Percentiles rank a stretch among this genome's conserved stretches.
Evolutionary conservation across 495 filamentous ascomycete species (phyloP).

Genomic region (Diplogelasinospora grovesii): DNA sequence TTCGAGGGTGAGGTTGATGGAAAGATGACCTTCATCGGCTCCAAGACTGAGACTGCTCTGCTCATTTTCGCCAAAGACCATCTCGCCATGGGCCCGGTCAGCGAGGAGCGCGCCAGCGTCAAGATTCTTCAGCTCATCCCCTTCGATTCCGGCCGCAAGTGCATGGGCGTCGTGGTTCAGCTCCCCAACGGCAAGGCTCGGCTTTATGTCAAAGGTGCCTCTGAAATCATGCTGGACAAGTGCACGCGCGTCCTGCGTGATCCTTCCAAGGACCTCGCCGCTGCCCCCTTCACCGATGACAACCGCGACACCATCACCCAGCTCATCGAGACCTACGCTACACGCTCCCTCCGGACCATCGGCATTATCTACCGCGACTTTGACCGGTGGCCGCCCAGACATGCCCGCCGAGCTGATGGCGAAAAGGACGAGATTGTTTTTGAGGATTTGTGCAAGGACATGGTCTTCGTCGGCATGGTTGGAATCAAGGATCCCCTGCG

Average conservation of each 20-base stretch:
- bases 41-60: slow-evolving; percentile 85
- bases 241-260: slow-evolving; percentile 67
- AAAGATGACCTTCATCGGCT: slow-evolving; percentile 68
- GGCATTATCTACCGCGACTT: slow-evolving; percentile 84
- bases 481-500: slow-evolving; percentile 88
- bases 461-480: slow-evolving; percentile 72
- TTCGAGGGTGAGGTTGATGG: slow-evolving; percentile 78
- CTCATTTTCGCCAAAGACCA: slow-evolving; percentile 67
- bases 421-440: slow-evolving; percentile 67
- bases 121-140: slow-evolving; percentile 68
- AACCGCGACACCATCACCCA: slow-evolving; percentile 53
- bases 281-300: slow-evolving; percentile 48
- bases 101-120: slow-evolving; percentile 62
- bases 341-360: slow-evolving; percentile 79
- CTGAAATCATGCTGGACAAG: slow-evolving; percentile 71
- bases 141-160: slow-evolving; percentile 82
- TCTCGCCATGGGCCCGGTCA: slow-evolving; percentile 66
- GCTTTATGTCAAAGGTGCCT: slow-evolving; percentile 82
- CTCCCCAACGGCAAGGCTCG: slow-evolving; percentile 57
- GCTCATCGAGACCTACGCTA: slow-evolving; percentile 71
- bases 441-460: slow-evolving; percentile 62
- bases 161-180: slow-evolving; percentile 77
- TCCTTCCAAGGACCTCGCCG: slow-evolving; percentile 54
- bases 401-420: slow-evolving; percentile 57
- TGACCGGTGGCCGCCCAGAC: slow-evolving; percentile 76